Evolutionary conservation across 495 filamentous ascomycete genomes (phyloP), one percentile per base, ranked within the genome.

Genomic region (Haplographium delicatum): DNA sequence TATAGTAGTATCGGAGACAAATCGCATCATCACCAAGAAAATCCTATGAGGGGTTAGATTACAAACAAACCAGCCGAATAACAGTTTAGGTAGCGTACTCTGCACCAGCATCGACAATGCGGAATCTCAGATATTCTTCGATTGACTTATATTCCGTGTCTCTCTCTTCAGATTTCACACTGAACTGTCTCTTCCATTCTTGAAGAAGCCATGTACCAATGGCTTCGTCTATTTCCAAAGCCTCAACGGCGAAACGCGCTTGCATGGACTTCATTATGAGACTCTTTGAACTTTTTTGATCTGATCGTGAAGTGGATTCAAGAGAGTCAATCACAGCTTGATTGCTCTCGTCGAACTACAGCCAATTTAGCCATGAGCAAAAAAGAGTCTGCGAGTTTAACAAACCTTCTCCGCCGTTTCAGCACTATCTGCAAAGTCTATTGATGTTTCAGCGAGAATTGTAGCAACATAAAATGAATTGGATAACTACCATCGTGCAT

Each of bases 71-170:
- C 16, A 5, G 15, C 18, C 35, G 6, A 10, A 11, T 10, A 6
- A 16, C 10, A 6, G 6, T 39, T 22, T 9, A 24, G 18, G 10
- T 4, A 20, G n/a, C 15, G 6, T 43, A 43, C 39, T n/a, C 22
- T 8, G 39, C 39, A 7, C 39, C 39, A 43, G n/a, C 6, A 43
- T 43, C 39, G 6, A 18, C 39, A 19, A n/a, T n/a, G 20, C 39
- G 39, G 18, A 43, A 43, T 43, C 25, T 24, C 39, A 43, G n/a
- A n/a, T 43, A 43, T 7, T 43, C 39, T 24, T 43, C 39, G 25
- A 43, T 31, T 31, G 28, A 31, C 28, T 31, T 13, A 31, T 31
- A 31, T 31, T 31, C 28, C 13, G 28, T 31, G 28, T 31, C 28
- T 31, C 28, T 31, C 28, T 31, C 28, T 13, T 31, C 28, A 31